Evolutionary conservation across 2,329 filamentous ascomycete genomes (phyloP).

Genomic region (Paraphaeosphaeria sporulosa): DNA sequence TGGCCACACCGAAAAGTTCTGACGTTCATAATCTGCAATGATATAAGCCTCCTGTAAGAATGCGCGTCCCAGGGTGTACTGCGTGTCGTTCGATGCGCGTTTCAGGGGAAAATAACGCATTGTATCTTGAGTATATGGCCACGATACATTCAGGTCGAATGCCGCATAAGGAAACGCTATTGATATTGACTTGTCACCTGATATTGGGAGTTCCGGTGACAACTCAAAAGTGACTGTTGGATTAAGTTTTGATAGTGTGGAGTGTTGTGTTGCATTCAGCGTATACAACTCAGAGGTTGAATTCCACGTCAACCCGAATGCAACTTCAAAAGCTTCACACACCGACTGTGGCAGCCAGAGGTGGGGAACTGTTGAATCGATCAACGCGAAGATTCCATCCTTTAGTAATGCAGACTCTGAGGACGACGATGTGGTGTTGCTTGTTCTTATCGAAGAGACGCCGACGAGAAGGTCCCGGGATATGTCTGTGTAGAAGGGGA

Average conservation of each 20-base stretch:
- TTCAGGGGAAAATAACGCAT: slow-evolving; percentile 31
- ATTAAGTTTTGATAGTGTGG: slow-evolving; percentile 31
- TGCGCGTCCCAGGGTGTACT: slow-evolving; percentile 42
- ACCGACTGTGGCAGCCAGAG: slow-evolving; percentile 43
- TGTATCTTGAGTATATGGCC: slow-evolving; percentile 53
- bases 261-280: slow-evolving; percentile 35
- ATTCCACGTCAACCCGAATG: slow-evolving; percentile 44
- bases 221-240: slow-evolving; percentile 41
- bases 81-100: slow-evolving; percentile 27
- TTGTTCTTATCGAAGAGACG: slow-evolving; percentile 25
- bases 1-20: slow-evolving; percentile 31
- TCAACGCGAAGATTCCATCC: slow-evolving; percentile 53
- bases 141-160: slow-evolving; percentile 35
- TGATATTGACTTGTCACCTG: slow-evolving; percentile 21
- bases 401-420: slow-evolving; percentile 23
- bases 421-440: slow-evolving; percentile 36
- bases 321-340: slow-evolving; percentile 42
- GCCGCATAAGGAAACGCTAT: slow-evolving; percentile 44
- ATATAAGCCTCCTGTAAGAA: slow-evolving; percentile 42
- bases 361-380: slow-evolving; percentile 59
- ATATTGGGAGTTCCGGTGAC: slow-evolving; percentile 17
- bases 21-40: slow-evolving; percentile 35
- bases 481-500: slow-evolving; percentile 26
- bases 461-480: slow-evolving; percentile 24
- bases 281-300: slow-evolving; percentile 36